Evolutionary conservation across 768 basidiomycete species (phyloP).

Genomic region (Hericium erinaceus): DNA sequence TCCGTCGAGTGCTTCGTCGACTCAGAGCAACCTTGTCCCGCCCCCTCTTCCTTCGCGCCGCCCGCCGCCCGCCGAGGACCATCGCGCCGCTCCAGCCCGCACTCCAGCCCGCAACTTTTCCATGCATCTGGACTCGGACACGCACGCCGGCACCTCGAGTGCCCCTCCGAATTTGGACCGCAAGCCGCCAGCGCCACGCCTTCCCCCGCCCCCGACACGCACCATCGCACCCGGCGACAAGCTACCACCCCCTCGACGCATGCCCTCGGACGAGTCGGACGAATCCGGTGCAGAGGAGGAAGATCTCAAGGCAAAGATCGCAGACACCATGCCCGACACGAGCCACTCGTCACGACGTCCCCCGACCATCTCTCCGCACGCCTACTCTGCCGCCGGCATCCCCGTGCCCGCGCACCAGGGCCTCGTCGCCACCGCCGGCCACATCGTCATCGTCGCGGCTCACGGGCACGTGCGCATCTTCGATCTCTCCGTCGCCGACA

Average conservation of each 20-base stretch:
- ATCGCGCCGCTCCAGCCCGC: too few species aligned
- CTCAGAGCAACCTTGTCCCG: too few species aligned
- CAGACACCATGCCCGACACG: conserved; percentile 56
- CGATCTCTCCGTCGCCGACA: conserved; percentile 43
- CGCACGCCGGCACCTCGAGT: too few species aligned
- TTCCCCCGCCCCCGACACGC: too few species aligned
- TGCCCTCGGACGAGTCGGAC: conserved; percentile 26
- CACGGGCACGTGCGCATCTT: conserved; percentile 55
- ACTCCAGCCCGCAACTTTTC: too few species aligned
- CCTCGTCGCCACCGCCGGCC: conserved; percentile 46
- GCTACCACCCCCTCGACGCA: conserved; percentile 47
- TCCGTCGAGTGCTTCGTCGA: too few species aligned
- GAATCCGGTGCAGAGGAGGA: conserved; percentile 37
- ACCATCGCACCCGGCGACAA: too few species aligned
- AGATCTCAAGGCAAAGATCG: conserved; percentile 28
- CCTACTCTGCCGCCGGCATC: conserved; percentile 39
- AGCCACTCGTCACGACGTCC: conserved; percentile 55
- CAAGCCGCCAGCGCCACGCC: too few species aligned
- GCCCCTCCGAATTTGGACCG: too few species aligned
- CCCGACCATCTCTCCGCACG: conserved; percentile 25
- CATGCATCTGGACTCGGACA: too few species aligned
- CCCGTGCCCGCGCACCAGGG: conserved; percentile 47
- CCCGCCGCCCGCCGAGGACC: too few species aligned
- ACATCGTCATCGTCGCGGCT: conserved; percentile 47
- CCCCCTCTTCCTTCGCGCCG: too few species aligned